These are phyloP conservation scores for Parathielavia hyrcaniae DNA, from an alignment of 495 filamentous ascomycete genomes.

Conservation along the genomic window DNA sequence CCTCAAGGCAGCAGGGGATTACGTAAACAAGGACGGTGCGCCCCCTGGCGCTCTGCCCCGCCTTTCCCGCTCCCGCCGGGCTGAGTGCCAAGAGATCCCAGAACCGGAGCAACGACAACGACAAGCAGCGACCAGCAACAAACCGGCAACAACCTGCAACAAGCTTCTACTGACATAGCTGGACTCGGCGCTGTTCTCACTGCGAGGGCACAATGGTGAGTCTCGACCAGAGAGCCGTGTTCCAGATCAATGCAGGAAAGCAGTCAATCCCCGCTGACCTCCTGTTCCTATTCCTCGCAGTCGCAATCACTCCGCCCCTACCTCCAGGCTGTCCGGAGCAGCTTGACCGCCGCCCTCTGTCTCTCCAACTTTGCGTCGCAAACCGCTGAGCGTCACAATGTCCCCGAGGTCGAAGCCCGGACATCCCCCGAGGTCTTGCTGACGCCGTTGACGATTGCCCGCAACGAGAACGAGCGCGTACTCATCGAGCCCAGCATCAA, in stretches of 20 bases:
- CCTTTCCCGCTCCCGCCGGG: constrained; percentile 1
- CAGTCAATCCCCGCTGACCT: constrained; percentile 2
- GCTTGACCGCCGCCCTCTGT: constrained; percentile 86
- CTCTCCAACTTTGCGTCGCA: constrained; percentile 98
- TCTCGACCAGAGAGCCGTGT: not conserved
- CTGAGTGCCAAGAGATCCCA: constrained; percentile 4
- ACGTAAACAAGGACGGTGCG: constrained; percentile 13
- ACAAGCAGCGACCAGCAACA: not conserved
- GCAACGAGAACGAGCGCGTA: constrained; percentile 93
- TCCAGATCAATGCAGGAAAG: not conserved
- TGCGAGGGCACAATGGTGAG: constrained; percentile 25
- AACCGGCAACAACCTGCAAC: constrained; percentile 6
- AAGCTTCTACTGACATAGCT: constrained; percentile 3
- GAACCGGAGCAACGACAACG: not conserved
- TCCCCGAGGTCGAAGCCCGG: constrained; percentile 90
- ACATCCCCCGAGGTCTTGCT: constrained; percentile 92
- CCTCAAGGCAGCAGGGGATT: constrained; percentile 11
- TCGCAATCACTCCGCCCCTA: constrained; percentile 98
- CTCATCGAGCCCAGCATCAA: constrained; percentile 94
- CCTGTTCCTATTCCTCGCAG: constrained; percentile 39
- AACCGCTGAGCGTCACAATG: constrained; percentile 91
- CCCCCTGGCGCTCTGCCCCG: not conserved
- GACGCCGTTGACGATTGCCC: constrained; percentile 76
- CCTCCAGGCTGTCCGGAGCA: constrained; percentile 90
- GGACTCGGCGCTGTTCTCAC: not conserved